Evolutionary conservation across 495 filamentous ascomycete genomes (phyloP), one percentile per base, ranked within the genome.

Genomic region (Talaromyces trachyspermus): DNA sequence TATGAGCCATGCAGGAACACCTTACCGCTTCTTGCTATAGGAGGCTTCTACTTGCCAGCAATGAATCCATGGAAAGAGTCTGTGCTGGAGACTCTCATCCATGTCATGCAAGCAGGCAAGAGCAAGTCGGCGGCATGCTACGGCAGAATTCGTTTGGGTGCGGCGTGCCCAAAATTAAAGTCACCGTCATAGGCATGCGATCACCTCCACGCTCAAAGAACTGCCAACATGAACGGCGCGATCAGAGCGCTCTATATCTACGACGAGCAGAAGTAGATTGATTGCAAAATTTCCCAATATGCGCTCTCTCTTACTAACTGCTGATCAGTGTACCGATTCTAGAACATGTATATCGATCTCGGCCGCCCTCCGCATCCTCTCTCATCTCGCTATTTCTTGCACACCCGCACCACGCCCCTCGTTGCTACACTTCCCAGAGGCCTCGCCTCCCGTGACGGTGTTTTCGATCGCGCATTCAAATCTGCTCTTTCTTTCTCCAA

Each of bases 191-290:
- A 39, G 42, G 27, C 49, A 56, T 57, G 58, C 54, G 49, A 49
- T 43, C 18, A 42, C 39, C n/a, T 26, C 32, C 12, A 35, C 27
- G 17, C 20, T 14, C 19, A 15, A 35, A 24, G 47, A 43, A 54
- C 52, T 54, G 53, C 37, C 54, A 71, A 51, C 50, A 88, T 88
- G 80, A 88, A 82, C 76, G 80, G 85, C 68, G 81, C 85, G 62
- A 85, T 98, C 58, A 90, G 95, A 76, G 92, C 92, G 56, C 70
- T 98, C 58, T 94, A 96, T 75, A 89, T 98, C 61, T 95, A 84
- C 64, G 88, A 96, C 75, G 88, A 95, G 69, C 77, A 86, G 64
- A 89, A 88, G 89, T 92, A 66, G 73, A 55, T 33, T n/a, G 15
- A n/a, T 27, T n/a, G 37, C 26, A 18, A 26, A 8, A 19, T 17